Percentiles rank a stretch among this genome's conserved stretches.
phyloP scores from a whole-genome alignment of 495 filamentous ascomycete species.

The Friedmanniomyces simplex region DNA sequence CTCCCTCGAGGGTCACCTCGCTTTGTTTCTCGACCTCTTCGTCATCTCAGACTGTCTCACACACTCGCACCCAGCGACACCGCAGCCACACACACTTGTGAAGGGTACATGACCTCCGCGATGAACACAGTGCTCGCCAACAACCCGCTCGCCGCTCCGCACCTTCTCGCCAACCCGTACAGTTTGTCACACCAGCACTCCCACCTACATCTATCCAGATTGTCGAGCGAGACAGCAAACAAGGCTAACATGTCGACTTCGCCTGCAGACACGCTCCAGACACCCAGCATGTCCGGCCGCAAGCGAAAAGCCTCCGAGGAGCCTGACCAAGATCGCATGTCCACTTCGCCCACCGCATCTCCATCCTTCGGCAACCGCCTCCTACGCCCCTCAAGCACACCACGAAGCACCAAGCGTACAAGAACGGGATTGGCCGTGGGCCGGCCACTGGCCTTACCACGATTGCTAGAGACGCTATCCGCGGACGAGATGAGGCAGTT shows the following conservation, averaged over 20 bases:
- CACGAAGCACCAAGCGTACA: constrained; percentile 51
- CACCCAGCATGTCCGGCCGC: constrained; percentile 40
- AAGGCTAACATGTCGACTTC: constrained; percentile 38
- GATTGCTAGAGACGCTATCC: constrained; percentile 84
- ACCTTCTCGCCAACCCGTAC: constrained; percentile 54
- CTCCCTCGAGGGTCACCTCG: too few species aligned
- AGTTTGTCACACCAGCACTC: too few species aligned
- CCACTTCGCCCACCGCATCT: constrained; percentile 68
- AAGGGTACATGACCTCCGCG: constrained; percentile 12
- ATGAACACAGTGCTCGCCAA: constrained; percentile 56
- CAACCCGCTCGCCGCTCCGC: constrained; percentile 58
- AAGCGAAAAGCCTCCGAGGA: constrained; percentile 91
- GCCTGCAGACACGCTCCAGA: constrained; percentile 30
- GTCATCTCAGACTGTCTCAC: too few species aligned
- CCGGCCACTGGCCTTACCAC: constrained; percentile 66
- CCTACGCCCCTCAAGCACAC: constrained; percentile 41
- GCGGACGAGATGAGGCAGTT: constrained; percentile 69
- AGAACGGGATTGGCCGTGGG: constrained; percentile 57
- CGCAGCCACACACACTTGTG: background rate
- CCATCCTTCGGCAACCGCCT: constrained; percentile 57
- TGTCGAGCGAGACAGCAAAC: background rate
- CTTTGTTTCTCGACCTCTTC: too few species aligned
- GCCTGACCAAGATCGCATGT: constrained; percentile 65
- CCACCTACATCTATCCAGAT: too few species aligned
- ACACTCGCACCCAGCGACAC: background rate